phyloP scores from a whole-genome alignment of 2,329 filamentous ascomycete genomes.

The Venturia oleaginea region DNA sequence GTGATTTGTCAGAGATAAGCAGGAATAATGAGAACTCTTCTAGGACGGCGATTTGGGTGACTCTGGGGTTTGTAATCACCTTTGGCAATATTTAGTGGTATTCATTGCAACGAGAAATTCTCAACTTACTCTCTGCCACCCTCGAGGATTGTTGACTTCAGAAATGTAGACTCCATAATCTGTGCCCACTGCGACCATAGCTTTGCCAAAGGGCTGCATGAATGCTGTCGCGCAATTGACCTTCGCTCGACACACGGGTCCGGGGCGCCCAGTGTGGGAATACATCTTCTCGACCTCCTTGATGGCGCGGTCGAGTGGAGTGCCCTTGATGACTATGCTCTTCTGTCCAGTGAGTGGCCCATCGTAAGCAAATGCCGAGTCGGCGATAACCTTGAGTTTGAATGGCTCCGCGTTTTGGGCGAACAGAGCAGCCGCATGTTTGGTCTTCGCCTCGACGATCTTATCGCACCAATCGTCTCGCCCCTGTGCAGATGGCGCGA shows the following conservation, averaged over 20 bases:
- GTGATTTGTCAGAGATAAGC: constrained; percentile 79
- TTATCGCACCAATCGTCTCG: constrained; percentile 86
- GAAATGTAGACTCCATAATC: constrained; percentile 90
- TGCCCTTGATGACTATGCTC: constrained; percentile 75
- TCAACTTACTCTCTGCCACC: constrained; percentile 73
- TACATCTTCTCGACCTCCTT: constrained; percentile 76
- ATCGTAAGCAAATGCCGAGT: constrained; percentile 83
- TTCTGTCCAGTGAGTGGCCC: constrained; percentile 37
- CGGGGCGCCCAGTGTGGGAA: constrained; percentile 54
- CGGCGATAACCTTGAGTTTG: constrained; percentile 80
- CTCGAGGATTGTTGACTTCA: constrained; percentile 78
- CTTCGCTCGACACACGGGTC: constrained; percentile 70
- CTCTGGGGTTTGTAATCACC: constrained; percentile 66
- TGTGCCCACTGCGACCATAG: constrained; percentile 88
- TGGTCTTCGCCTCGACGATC: constrained; percentile 90
- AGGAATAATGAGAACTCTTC: constrained; percentile 94
- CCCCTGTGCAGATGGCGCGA: constrained; percentile 65
- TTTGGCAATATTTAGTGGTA: constrained; percentile 33
- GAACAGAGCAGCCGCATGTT: constrained; percentile 78
- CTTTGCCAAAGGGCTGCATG: constrained; percentile 66
- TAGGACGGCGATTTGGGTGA: constrained; percentile 88
- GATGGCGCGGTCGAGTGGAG: constrained; percentile 84
- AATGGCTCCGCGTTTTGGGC: constrained; percentile 95
- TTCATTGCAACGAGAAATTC: constrained; percentile 9
- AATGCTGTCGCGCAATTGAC: constrained; percentile 95